phyloP scores from a whole-genome alignment of 768 basidiomycete genomes.

The Macrolepiota dolichaula region DNA sequence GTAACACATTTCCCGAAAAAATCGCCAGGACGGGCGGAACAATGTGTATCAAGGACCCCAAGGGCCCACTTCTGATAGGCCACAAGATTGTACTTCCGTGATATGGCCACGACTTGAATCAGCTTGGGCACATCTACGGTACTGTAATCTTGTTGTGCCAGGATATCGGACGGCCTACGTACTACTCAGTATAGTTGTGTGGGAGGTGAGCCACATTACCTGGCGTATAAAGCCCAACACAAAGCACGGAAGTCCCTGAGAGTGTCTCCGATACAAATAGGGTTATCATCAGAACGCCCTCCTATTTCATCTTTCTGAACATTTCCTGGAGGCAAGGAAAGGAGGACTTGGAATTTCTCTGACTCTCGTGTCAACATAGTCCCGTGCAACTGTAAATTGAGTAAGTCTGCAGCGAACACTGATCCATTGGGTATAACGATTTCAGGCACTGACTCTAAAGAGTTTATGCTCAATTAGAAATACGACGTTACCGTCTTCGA shows the following conservation, averaged over 20 bases:
- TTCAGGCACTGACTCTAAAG: neutral
- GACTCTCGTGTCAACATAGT: neutral
- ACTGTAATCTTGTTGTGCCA: neutral
- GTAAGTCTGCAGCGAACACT: neutral
- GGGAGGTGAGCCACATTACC: neutral
- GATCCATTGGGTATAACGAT: neutral
- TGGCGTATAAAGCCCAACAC: slow-evolving; percentile 4
- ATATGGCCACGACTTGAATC: neutral
- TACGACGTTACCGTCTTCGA: neutral
- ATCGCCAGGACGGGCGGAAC: neutral
- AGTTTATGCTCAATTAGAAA: neutral
- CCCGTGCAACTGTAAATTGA: neutral
- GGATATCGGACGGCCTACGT: neutral
- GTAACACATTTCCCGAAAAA: neutral
- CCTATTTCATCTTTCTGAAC: neutral
- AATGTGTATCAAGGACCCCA: neutral
- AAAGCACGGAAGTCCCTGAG: neutral
- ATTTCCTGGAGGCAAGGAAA: neutral
- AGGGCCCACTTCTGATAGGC: neutral
- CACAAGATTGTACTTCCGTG: neutral
- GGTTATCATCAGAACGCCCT: neutral
- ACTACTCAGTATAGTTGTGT: neutral
- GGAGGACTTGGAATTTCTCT: neutral
- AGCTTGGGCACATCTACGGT: neutral
- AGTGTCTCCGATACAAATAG: neutral